Evolutionary conservation across 2,329 filamentous ascomycete species (phyloP), one percentile per base, ranked within the genome.

Genomic region (Microdochium bolleyi): DNA sequence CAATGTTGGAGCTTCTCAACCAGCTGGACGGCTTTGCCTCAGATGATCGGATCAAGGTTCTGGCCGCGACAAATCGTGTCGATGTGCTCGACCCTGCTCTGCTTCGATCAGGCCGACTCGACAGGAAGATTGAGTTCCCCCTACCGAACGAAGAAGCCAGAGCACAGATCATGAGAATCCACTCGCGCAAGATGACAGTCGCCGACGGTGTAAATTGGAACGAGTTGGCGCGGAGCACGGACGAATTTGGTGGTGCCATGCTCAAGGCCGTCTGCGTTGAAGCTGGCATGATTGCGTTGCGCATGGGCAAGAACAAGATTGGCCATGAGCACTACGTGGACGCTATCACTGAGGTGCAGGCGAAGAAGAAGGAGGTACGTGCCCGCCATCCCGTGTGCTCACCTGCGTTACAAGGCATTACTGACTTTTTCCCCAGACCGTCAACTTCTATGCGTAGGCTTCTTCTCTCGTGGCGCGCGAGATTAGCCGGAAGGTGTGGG

Each of bases 271-370:
- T 99, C 22, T 99, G 94, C 70, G 94, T 99, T 24, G 94, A 99
- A 76, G 94, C 94, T 51, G 94, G 94, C 68, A 99, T 99, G 94
- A 99, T 99, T 73, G 94, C 94, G 25, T 77, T 99, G 66, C 83
- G 94, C 61, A 90, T 87, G 70, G 94, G 94, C 56, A 92, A 95
- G 79, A 91, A 87, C 73, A 96, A 96, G 81, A 94, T 99, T 66
- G 88, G 88, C 55, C 94, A 99, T 69, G 94, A 99, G 76, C 90
- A 99, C 72, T 99, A 97, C 67, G 94, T 99, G 50, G 94, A 99
- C 77, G 94, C 94, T 56, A 97, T 99, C 70, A 83, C 91, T 37
- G 94, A 99, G 73, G 94, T 99, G 62, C 90, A 92, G 71, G 85
- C 87, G 57, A 87, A 96, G 85, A 96, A 96, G 87, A 95, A 95